Evolutionary conservation across 768 basidiomycete genomes (phyloP).

Genomic region (Termitomyces sp.): DNA sequence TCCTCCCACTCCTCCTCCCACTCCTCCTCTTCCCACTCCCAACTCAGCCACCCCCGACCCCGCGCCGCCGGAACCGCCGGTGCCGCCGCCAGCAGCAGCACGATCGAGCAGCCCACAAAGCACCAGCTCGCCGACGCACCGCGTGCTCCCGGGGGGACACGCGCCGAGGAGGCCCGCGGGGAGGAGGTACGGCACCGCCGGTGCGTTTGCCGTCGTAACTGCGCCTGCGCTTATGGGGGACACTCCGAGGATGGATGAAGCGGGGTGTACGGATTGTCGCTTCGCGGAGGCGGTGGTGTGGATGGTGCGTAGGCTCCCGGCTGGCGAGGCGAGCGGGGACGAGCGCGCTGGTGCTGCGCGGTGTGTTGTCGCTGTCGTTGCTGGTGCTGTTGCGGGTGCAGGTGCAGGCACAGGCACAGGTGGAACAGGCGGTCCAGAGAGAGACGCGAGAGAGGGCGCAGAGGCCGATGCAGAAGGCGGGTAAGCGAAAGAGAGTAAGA

Average conservation of each 20-base stretch:
- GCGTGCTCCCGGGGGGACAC: not conserved
- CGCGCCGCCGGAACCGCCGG: no score
- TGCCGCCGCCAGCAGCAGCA: conserved; percentile 5
- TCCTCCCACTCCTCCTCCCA: not conserved
- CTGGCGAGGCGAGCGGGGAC: not conserved
- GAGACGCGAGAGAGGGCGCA: not conserved
- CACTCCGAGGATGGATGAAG: not conserved
- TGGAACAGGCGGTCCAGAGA: not conserved
- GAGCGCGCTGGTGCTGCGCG: not conserved
- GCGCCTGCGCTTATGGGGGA: no score
- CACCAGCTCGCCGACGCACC: conserved; percentile 22
- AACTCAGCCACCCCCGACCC: not conserved
- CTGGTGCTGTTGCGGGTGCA: not conserved
- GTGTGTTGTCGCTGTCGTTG: not conserved
- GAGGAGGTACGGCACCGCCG: conserved; percentile 9
- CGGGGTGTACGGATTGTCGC: not conserved
- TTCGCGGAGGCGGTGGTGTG: not conserved
- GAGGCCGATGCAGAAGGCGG: conserved; percentile 14
- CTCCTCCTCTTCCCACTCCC: no score
- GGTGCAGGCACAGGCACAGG: not conserved
- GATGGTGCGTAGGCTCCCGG: not conserved
- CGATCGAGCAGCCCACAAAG: conserved; percentile 23
- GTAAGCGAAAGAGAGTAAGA: conserved; percentile 30
- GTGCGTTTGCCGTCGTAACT: no score
- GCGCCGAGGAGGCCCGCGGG: conserved; percentile 11